Conservation (phyloP, 257 asterid species). For the Ehretia macrophylla region DNA sequence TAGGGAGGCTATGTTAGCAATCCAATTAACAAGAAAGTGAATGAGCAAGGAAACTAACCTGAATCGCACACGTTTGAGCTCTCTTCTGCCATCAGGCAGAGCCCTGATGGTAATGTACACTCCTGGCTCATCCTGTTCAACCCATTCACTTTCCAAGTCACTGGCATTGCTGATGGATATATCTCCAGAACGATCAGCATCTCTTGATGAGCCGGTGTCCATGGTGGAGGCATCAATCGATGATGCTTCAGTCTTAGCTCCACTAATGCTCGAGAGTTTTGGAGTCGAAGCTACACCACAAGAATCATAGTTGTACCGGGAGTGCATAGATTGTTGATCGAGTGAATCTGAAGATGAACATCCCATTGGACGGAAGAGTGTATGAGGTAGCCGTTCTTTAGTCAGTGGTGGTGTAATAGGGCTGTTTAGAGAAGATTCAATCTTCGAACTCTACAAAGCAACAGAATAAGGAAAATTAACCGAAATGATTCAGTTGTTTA, state of each 20-base stretch:
- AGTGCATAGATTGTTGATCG: constrained; percentile 41
- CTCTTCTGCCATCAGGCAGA: constrained; percentile 77
- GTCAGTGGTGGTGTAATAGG: constrained; percentile 84
- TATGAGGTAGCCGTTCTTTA: constrained; percentile 63
- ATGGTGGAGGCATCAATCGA: constrained; percentile 63
- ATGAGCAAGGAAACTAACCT: constrained; percentile 42
- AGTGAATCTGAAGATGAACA: constrained; percentile 60
- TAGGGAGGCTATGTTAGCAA: too few species aligned
- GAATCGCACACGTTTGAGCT: constrained; percentile 94
- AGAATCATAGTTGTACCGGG: constrained; percentile 41
- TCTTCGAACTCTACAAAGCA: constrained; percentile 41
- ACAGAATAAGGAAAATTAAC: background rate
- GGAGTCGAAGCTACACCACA: constrained; percentile 73
- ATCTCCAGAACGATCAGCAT: constrained; percentile 45
- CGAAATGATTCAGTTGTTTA: too few species aligned
- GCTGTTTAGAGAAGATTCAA: constrained; percentile 61
- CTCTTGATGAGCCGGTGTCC: constrained; percentile 72
- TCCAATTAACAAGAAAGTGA: background rate
- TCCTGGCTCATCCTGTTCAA: constrained; percentile 93
- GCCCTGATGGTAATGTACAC: constrained; percentile 90
- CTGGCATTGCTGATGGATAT: constrained; percentile 90
- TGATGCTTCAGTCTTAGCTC: constrained; percentile 28
- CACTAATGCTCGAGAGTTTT: constrained; percentile 71
- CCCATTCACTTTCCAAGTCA: constrained; percentile 87
- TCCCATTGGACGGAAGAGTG: constrained; percentile 51